Percentiles rank a stretch among this genome's conserved stretches.
Evolutionary conservation across 192 early-diverging fungal species (phyloP).

Genomic region (Backusella circina): DNA sequence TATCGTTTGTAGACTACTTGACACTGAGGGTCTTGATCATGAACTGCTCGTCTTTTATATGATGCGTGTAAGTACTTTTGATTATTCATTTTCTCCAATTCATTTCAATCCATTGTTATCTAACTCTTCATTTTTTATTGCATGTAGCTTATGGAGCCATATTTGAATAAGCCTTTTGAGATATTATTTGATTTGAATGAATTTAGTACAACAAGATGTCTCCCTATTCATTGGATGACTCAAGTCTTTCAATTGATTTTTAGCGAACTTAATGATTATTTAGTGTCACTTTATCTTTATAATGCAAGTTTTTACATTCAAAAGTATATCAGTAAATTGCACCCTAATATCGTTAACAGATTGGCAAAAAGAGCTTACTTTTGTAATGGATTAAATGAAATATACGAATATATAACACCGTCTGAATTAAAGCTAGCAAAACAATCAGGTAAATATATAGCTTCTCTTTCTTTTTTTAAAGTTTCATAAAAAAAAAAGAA

Average conservation of each 20-base stretch:
- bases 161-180: slow-evolving; percentile 69
- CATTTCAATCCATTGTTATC: no score
- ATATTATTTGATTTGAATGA: slow-evolving; percentile 76
- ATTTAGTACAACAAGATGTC: slow-evolving; percentile 71
- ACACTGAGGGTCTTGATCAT: slow-evolving; percentile 75
- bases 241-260: slow-evolving; percentile 71
- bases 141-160: slow-evolving; percentile 54
- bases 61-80: slow-evolving; percentile 46
- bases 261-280: slow-evolving; percentile 53
- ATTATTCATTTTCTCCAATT: neutral
- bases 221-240: slow-evolving; percentile 66
- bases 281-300: slow-evolving; percentile 68
- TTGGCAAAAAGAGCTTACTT: slow-evolving; percentile 65
- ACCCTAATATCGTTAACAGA: slow-evolving; percentile 39
- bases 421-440: slow-evolving; percentile 74
- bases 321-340: slow-evolving; percentile 54
- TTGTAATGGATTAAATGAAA: slow-evolving; percentile 53
- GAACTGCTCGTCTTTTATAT: slow-evolving; percentile 77
- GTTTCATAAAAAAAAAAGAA: slow-evolving; percentile 43
- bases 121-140: no score
- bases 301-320: slow-evolving; percentile 75
- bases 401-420: slow-evolving; percentile 66
- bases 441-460: slow-evolving; percentile 41
- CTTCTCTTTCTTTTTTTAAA: slow-evolving; percentile 21
- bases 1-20: slow-evolving; percentile 70